phyloP scores from a whole-genome alignment of 2,329 filamentous ascomycete genomes.

The Hypoxylon sp. region DNA sequence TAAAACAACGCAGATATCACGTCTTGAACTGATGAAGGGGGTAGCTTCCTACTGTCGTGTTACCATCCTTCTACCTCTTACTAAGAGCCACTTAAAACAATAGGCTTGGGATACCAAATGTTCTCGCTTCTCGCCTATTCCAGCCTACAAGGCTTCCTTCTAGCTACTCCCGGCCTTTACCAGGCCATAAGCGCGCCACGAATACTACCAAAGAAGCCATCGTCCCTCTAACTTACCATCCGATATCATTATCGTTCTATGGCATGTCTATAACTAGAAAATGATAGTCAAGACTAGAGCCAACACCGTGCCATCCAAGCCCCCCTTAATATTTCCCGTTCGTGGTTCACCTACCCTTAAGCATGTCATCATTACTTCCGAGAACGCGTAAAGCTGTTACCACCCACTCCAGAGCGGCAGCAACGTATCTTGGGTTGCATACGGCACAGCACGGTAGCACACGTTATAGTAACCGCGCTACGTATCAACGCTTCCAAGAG shows the following conservation, averaged over 20 bases:
- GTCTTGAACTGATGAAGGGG: background rate
- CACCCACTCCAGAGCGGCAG: slow-evolving; percentile 3
- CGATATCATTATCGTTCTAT: background rate
- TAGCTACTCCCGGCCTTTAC: background rate
- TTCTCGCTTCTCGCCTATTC: background rate
- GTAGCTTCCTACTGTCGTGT: slow-evolving; percentile 6
- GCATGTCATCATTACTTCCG: background rate
- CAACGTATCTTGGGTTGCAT: slow-evolving; percentile 17
- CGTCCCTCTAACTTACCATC: background rate
- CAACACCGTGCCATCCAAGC: background rate
- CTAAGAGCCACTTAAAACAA: slow-evolving; percentile 1
- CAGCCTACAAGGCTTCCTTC: background rate
- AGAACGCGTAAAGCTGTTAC: background rate
- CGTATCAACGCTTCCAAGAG: background rate
- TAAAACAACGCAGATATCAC: background rate
- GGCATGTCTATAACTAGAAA: background rate
- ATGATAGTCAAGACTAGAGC: background rate
- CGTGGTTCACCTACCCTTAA: background rate
- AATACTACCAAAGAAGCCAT: background rate
- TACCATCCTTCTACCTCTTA: slow-evolving; percentile 13
- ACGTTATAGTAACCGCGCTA: background rate
- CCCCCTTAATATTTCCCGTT: background rate
- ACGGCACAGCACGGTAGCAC: slow-evolving; percentile 25
- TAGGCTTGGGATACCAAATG: background rate
- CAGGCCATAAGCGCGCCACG: background rate